Base-by-base conservation (phyloP, 1,284 basidiomycete species). In the Cerioporus squamosus region DNA sequence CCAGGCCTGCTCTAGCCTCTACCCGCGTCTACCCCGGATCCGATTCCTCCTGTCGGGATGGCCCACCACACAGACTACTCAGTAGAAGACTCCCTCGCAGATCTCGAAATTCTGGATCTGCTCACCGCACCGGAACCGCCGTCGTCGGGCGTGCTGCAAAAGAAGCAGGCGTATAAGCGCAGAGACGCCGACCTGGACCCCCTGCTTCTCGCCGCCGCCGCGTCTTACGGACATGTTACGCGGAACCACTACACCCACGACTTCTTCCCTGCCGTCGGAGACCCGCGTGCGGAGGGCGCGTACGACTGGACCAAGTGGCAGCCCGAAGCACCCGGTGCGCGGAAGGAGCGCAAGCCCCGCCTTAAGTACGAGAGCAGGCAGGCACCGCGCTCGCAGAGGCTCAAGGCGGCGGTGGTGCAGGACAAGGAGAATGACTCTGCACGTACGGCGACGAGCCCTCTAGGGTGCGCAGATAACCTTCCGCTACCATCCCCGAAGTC, bases 241-340 rank as follows among this genome's bases (percentile, higher is more conserved):
- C 81, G 88, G 38, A 90, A 93, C 68, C 91, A 93, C 70, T 90
- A 90, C 67, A 79, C 84, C 52, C 87, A 90, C 65, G 83, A 88
- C 66, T 88, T 88, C 72, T 86, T 86, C 66, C 86, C 87, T 3
- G 83, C 79, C 0, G 79, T 83, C 31, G 77, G 75, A 66, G 74
- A 84, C 44, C 82, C 83, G 14, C 74, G 76, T 48, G 75, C 78
- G 5, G 81, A 85, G 64, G 80, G 79, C 17, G 75, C 82, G 10
- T 83, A 79, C 76, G 84, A 86, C 66, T 84, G 81, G 81, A 80
- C 81, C 26, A 84, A 83, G 59, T 76, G 80, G 72, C 74, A 76
- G 46, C 75, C 77, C 2, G 78, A 80, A 50, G 77, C 77, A 52
- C 61, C 74, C 3, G 68, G 62, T 20, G 18, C 68, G 40, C 53